A percentile compares a stretch with the other conserved stretches of the same genome.
Conservation (phyloP, 139 green algal species). For the Asterochloris sp. region DNA sequence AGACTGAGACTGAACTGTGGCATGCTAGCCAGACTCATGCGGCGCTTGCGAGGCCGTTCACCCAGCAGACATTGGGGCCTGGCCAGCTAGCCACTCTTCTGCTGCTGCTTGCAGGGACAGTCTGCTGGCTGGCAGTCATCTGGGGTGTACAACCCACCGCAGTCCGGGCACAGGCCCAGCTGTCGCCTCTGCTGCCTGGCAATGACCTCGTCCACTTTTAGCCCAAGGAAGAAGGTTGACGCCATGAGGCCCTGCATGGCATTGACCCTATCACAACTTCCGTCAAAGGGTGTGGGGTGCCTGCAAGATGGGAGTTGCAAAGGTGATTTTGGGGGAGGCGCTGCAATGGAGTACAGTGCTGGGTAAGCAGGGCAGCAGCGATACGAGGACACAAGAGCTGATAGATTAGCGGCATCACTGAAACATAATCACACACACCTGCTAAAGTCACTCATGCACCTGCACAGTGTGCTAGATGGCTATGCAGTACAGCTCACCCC, state of each 20-base stretch:
- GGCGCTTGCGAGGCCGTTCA: too few relatives aligned
- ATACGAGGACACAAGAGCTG: too few relatives aligned
- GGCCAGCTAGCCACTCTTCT: too few relatives aligned
- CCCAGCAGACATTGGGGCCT: too few relatives aligned
- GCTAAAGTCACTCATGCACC: too few relatives aligned
- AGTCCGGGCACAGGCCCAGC: neutral
- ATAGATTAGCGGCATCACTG: too few relatives aligned
- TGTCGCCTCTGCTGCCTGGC: neutral
- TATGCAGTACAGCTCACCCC: neutral
- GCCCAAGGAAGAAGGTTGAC: neutral
- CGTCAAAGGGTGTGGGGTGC: neutral
- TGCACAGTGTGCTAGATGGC: too few relatives aligned
- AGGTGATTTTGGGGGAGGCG: neutral
- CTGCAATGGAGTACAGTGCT: neutral
- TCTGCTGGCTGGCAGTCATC: neutral
- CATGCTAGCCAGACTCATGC: too few relatives aligned
- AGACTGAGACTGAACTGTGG: too few relatives aligned
- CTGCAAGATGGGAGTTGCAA: neutral
- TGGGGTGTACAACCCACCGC: neutral
- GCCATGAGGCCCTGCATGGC: too few relatives aligned
- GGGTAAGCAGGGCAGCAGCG: too few relatives aligned
- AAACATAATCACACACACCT: too few relatives aligned
- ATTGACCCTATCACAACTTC: neutral
- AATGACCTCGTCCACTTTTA: neutral
- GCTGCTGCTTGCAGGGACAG: neutral